Percentiles rank a stretch among this genome's conserved stretches.
Conservation (phyloP, 768 basidiomycete species). For the Boletus eberwhitei region DNA sequence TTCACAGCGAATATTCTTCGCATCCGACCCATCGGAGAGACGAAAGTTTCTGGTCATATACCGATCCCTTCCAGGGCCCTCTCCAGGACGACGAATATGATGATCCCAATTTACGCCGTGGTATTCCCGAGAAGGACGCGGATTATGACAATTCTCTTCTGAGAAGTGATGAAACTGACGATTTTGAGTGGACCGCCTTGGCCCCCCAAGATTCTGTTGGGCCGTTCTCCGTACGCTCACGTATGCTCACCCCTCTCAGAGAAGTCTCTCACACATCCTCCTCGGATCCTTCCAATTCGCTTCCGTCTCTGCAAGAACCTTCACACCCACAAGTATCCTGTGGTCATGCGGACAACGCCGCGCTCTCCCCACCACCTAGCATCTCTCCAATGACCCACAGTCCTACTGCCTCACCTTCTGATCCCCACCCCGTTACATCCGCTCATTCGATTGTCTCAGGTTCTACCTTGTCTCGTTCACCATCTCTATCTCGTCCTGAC, state of each 20-base stretch:
- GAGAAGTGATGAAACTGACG: constrained; percentile 10
- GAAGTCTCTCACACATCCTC: constrained; percentile 27
- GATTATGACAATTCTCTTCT: constrained; percentile 15
- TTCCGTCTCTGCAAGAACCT: constrained; percentile 22
- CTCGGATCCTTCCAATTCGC: constrained; percentile 23
- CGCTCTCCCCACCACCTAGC: constrained; percentile 10
- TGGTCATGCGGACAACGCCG: constrained; percentile 27
- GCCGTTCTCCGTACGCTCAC: constrained; percentile 22
- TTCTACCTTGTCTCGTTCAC: constrained; percentile 38
- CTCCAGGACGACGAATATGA: constrained; percentile 19
- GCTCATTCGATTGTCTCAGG: constrained; percentile 43
- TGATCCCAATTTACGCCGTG: constrained; percentile 9
- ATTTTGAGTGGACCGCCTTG: constrained; percentile 15
- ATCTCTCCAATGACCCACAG: constrained; percentile 21
- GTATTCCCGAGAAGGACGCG: constrained; percentile 16
- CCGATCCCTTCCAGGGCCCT: constrained; percentile 43
- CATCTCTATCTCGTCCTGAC: constrained; percentile 60
- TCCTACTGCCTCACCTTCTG: constrained; percentile 22
- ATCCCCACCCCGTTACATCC: constrained; percentile 28
- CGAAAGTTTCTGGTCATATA: constrained; percentile 35
- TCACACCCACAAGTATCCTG: constrained; percentile 24
- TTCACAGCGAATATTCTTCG: constrained; percentile 4
- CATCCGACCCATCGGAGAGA: constrained; percentile 11
- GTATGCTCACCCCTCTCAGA: constrained; percentile 32
- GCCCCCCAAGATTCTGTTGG: constrained; percentile 9